Evolutionary conservation across 176 grass and related monocot genomes (phyloP), one percentile per base, ranked within the genome.

Genomic region (Carex parvula): DNA sequence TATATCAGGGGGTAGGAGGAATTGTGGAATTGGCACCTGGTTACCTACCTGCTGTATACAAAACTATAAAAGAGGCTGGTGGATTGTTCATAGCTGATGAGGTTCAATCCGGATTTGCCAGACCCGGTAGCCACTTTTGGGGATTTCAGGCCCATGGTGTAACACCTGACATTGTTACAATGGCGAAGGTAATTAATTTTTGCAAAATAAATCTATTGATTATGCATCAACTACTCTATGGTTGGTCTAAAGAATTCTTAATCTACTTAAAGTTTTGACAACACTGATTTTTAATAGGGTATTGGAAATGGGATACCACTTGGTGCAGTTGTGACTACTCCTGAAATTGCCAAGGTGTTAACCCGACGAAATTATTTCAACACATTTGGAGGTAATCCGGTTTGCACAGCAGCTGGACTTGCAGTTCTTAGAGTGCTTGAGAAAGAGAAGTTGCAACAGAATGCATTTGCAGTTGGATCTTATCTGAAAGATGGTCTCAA

Each of bases 11-110:
- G 0, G 96, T 98, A 0, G 96, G 96, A 9, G 96, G 96, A 64
- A 93, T 98, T 80, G 93, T 95, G 30, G 96, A 98, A 84, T 71
- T 93, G 42, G 72, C 96, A 29, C 93, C 91, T 33, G 96, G 91
- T 17, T 98, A 98, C 85, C 81, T 98, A 73, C 91, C 96, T 11
- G 68, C 92, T 64, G 96, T 75, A 50, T 95, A 98, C 84, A 83
- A 95, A 21, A 83, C 3, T 2, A 86, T 98, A 11, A 87, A 87
- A 64, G 87, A 93, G 17, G 93, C 93, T 3, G 96, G 93, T 21
- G 96, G 96, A 4, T 91, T 98, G 46, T 95, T 91, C 89, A 95
- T 98, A 84, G 96, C 96, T 42, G 96, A 98, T 83, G 96, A 98
- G 80, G 93, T 98, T 8, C 96, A 98, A 86, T 84, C 88, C 1